A percentile compares a stretch with the other conserved stretches of the same genome.
Conservation (phyloP, 306 rosid species). For the Carpinus viminea region DNA sequence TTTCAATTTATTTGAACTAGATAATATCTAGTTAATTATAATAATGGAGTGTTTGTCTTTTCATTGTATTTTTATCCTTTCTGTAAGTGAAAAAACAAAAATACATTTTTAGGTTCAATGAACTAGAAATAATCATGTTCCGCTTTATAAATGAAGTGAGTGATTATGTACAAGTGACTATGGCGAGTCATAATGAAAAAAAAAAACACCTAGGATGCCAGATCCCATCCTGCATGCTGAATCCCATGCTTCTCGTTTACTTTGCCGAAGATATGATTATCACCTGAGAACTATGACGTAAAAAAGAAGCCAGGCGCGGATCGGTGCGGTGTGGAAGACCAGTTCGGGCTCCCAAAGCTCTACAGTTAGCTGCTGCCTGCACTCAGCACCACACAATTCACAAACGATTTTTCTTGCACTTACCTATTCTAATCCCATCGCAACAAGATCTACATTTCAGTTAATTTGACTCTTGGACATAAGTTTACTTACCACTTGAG, state of each 20-base stretch:
- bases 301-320: constrained; percentile 63
- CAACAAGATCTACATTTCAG: background rate
- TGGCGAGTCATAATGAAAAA: background rate
- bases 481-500: constrained; percentile 68
- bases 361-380: constrained; percentile 87
- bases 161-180: background rate
- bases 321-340: constrained; percentile 75
- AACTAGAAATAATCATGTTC: too few species aligned
- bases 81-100: too few species aligned
- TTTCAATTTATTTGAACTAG: too few species aligned
- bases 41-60: too few species aligned
- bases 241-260: constrained; percentile 1
- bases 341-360: constrained; percentile 83
- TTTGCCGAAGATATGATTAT: background rate
- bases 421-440: background rate
- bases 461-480: background rate
- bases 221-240: background rate
- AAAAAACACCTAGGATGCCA: background rate
- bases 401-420: constrained; percentile 5
- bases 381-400: constrained; percentile 20
- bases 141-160: background rate
- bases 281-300: constrained; percentile 15
- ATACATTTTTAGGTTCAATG: too few species aligned
- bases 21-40: too few species aligned
- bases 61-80: too few species aligned